Evolutionary conservation across 1,139 yeast genomes (phyloP), one percentile per base, ranked within the genome.

Genomic region (Suhomyces panamericanus): DNA sequence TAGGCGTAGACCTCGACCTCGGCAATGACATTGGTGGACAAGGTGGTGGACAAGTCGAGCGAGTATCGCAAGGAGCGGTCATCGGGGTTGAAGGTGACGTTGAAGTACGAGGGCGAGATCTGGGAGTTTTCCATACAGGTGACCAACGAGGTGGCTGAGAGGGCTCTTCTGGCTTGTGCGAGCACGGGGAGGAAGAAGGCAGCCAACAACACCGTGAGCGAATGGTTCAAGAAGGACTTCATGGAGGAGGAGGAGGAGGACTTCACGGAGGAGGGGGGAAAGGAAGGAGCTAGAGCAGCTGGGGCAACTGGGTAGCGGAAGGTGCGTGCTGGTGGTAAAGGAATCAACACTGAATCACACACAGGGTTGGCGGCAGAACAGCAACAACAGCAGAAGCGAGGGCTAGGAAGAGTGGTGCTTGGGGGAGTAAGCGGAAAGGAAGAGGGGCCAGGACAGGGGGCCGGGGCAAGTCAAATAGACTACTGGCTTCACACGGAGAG

Each of bases 41-140:
- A 73, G 45, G 81, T 83, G 4, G 91, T 79, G 16, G 78, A 72
- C 58, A 86, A 67, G 50, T 83, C 84, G 41, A 86, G 64, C 35
- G 80, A 73, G 57, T 85, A 86, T 47, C 74, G 74, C 49, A 86
- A 63, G 7, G 88, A 73, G 22, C 80, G 62, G 50, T 77, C 79
- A 52, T 83, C 87, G 0, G 91, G 89, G 55, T 83, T 69, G 58
- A 85, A 85, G 1, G 77, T 70, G 41, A 86, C 91, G 51, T 83
- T 76, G 58, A 86, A 86, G 54, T 75, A 78, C 12, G 80, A 67
- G 1, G 93, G 88, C 2, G 83, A 70, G 42, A 86, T 70, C 58
- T 80, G 80, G 1, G 89, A 83, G 54, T 75, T 66, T 41, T 81
- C 82, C 85, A 82, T 81, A 69, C 95, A 86, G 22, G 88, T 79